Percentiles rank a stretch among this genome's conserved stretches.
These are phyloP conservation scores for Candida tallmaniae DNA, from an alignment of 805 yeast species.

Conservation along the genomic window DNA sequence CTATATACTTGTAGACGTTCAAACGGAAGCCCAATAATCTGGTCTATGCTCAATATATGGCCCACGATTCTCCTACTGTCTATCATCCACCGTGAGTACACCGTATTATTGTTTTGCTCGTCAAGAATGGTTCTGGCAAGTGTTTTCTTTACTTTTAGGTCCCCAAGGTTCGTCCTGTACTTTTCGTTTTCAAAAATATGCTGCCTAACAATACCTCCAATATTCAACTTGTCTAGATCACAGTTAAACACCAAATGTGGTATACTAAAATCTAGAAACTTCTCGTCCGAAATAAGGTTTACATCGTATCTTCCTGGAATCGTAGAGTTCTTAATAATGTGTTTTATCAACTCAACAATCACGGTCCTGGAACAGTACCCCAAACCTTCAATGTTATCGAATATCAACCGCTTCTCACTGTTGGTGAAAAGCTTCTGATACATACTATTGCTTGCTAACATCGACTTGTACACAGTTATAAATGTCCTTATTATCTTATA, in stretches of 20 bases:
- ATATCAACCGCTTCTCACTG: constrained; percentile 34
- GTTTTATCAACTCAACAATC: not conserved
- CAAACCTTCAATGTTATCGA: constrained; percentile 41
- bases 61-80: not conserved
- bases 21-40: constrained; percentile 31
- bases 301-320: not conserved
- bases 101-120: constrained; percentile 2
- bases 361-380: constrained; percentile 20
- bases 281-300: not conserved
- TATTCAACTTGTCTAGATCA: constrained; percentile 3
- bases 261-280: not conserved
- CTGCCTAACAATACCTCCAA: constrained; percentile 4
- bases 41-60: not conserved
- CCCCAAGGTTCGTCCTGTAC: constrained; percentile 2
- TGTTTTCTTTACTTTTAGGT: constrained; percentile 3
- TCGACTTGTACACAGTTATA: constrained; percentile 26
- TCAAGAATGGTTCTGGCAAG: constrained; percentile 3
- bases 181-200: constrained; percentile 3
- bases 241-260: constrained; percentile 9
- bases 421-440: constrained; percentile 22
- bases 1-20: constrained; percentile 41
- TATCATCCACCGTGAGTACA: constrained; percentile 2
- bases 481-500: constrained; percentile 22
- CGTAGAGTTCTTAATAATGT: not conserved
- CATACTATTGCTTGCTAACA: constrained; percentile 22